Conservation (phyloP, 169 alveolate species). For the Babesia bovis region DNA sequence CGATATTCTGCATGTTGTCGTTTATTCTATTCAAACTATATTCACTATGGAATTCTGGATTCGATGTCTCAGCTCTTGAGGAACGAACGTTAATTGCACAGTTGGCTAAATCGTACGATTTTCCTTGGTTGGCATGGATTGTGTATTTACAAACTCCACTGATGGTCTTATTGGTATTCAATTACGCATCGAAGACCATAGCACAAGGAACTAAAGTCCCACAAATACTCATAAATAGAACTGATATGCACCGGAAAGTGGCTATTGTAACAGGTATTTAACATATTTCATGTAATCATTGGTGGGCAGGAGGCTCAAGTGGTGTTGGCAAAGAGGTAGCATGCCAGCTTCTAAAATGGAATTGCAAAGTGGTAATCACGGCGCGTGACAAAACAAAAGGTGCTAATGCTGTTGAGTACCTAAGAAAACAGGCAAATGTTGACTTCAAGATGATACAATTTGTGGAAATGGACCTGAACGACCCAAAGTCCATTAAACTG, state of each 20-base stretch:
- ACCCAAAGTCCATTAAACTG: constrained; percentile 32
- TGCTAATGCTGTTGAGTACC: constrained; percentile 54
- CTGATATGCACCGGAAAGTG: constrained; percentile 1
- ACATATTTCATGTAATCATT: background rate
- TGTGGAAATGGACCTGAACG: constrained; percentile 62
- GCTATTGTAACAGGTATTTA: constrained; percentile 20
- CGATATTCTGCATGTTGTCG: constrained; percentile 1
- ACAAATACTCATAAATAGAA: background rate
- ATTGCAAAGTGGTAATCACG: constrained; percentile 56
- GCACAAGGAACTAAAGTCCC: constrained; percentile 2
- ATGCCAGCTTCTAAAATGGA: constrained; percentile 44
- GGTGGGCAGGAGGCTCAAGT: constrained; percentile 43
- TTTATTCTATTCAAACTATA: background rate
- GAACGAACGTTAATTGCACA: background rate
- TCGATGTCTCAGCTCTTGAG: constrained; percentile 7
- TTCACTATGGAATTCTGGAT: background rate
- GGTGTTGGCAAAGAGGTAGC: constrained; percentile 57
- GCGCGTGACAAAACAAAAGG: constrained; percentile 61
- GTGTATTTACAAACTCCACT: background rate
- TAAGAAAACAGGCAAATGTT: constrained; percentile 26
- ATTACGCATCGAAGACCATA: constrained; percentile 13
- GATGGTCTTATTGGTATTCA: constrained; percentile 17
- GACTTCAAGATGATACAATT: constrained; percentile 19
- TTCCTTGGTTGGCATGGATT: background rate
- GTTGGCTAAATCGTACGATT: background rate